phyloP scores from a whole-genome alignment of 169 alveolate genomes.

The Plasmodium adleri region DNA sequence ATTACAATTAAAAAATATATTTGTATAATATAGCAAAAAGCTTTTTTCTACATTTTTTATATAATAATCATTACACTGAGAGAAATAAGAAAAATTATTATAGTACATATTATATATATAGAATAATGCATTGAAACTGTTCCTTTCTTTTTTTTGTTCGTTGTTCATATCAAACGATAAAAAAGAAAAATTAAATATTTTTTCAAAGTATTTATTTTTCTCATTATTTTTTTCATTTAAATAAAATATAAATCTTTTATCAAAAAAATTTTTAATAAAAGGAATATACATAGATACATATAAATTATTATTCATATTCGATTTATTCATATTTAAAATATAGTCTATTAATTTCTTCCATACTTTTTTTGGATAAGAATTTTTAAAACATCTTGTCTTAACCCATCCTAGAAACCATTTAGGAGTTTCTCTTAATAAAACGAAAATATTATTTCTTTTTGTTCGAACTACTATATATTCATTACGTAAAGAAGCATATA shows the following conservation, averaged over 20 bases:
- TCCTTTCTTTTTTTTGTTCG: no score
- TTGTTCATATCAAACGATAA: no score
- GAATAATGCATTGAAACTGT: background rate
- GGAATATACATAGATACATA: background rate
- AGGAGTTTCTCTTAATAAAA: slow-evolving; percentile 46
- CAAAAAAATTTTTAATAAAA: slow-evolving; percentile 8
- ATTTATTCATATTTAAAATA: slow-evolving; percentile 11
- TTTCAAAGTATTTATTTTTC: no score
- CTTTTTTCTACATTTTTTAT: background rate
- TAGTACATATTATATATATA: slow-evolving; percentile 1
- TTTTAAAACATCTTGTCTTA: slow-evolving; percentile 25
- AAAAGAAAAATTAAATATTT: no score
- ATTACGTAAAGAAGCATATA: slow-evolving; percentile 22
- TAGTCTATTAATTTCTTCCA: slow-evolving; percentile 22
- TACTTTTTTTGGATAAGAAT: slow-evolving; percentile 16
- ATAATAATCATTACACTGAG: slow-evolving; percentile 8
- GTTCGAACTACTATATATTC: slow-evolving; percentile 36
- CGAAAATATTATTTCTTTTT: slow-evolving; percentile 25
- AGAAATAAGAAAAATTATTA: slow-evolving; percentile 38
- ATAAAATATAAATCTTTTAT: slow-evolving; percentile 16
- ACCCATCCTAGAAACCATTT: slow-evolving; percentile 64
- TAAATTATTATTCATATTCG: background rate
- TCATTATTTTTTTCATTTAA: background rate
- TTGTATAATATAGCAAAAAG: background rate
- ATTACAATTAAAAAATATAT: background rate